These are phyloP conservation scores for Rhododendron mucronatum DNA, from an alignment of 148 eudicot species.

Conservation along the genomic window DNA sequence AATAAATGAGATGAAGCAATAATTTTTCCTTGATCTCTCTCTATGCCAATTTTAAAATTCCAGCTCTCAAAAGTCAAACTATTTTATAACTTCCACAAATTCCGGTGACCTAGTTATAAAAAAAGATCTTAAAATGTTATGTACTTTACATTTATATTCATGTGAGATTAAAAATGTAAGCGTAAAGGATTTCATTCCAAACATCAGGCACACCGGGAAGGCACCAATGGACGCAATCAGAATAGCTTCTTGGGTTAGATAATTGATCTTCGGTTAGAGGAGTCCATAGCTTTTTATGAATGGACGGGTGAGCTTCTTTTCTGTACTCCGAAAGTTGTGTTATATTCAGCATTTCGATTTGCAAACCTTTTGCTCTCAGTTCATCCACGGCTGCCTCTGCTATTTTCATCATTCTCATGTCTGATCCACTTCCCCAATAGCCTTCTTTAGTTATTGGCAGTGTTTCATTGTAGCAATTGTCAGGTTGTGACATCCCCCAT, in stretches of 20 bases:
- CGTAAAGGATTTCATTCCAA: constrained; percentile 46
- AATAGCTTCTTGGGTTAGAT: constrained; percentile 36
- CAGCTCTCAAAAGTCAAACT: neutral
- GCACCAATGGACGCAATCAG: constrained; percentile 68
- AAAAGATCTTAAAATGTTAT: too few relatives aligned
- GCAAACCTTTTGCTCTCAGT: constrained; percentile 44
- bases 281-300: constrained; percentile 43
- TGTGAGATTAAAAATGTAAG: constrained; percentile 33
- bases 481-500: constrained; percentile 54
- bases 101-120: neutral
- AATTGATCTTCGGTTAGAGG: constrained; percentile 39
- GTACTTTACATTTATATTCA: neutral
- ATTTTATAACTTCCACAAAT: neutral
- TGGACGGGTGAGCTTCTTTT: constrained; percentile 69
- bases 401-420: constrained; percentile 53
- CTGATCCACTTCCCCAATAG: constrained; percentile 62
- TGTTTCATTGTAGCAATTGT: constrained; percentile 72
- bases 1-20: neutral
- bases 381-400: constrained; percentile 37
- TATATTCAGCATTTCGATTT: constrained; percentile 58
- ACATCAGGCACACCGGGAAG: constrained; percentile 54
- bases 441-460: constrained; percentile 39
- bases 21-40: neutral
- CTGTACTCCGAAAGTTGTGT: constrained; percentile 85
- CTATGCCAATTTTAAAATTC: neutral